Base-by-base conservation (phyloP, 139 green algal species). In the Edaphochlamys debaryana region DNA sequence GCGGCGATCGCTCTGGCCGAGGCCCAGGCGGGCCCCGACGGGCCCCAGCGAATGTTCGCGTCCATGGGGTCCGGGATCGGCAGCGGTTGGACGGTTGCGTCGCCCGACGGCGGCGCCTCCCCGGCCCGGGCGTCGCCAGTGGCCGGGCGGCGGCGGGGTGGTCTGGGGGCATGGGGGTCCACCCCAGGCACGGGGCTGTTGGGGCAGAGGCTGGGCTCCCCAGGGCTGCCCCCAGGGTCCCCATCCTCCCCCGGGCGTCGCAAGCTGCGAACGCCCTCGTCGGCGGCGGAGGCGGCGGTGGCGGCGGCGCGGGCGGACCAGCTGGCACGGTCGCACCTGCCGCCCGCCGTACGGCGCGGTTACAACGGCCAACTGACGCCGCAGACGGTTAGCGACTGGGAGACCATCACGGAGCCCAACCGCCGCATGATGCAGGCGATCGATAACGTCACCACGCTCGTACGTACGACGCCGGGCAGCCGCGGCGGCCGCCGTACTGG, bases 351-450 rank as follows among this genome's bases (percentile, higher is more conserved):
- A 17, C 63, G 76, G 34, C 76, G 76, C 7, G 76, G 42, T 9
- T 82, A 82, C 41, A 50, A 25, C 25, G 76, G 76, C 5, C n/a
- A 56, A 25, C 63, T 82, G 34, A 27, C 62, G 40, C 40, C 76
- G 63, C 63, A 74, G 76, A 82, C 76, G 0, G 42, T 82, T 0
- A 11, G 17, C 11, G 76, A 82, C 76, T 82, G 76, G 76, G 76
- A 82, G 63, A 52, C 32, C 20, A 66, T 82, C 8, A 38, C 63
- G 22, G 76, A 82, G 42, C 63, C 76, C 42, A 82, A 82, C 45
- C 76, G 76, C 4, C 76, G 76, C 4, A 73, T 82, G 76, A 82
- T 82, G 76, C 62, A 74, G n/a, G 42, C 45, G 25, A 82, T 82
- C 34, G 76, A 82, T 6, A 73, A 74, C n/a, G 76, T 68, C 37